Percentiles rank a stretch among this genome's conserved stretches.
These are phyloP conservation scores for Brettanomyces custersianus DNA, from an alignment of 805 yeast species.

Conservation along the genomic window DNA sequence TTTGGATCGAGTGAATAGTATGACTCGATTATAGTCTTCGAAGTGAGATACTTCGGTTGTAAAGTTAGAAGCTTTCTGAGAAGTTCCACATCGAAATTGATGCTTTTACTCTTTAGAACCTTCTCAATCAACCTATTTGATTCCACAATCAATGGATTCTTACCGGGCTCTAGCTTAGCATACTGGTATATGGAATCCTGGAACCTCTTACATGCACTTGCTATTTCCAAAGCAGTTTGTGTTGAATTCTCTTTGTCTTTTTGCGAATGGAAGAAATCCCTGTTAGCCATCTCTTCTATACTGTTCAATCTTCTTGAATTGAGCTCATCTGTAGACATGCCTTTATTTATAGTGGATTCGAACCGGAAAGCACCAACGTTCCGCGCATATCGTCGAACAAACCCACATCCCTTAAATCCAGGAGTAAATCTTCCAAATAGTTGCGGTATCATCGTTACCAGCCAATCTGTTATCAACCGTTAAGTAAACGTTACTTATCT, in stretches of 20 bases:
- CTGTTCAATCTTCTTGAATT: constrained; percentile 4
- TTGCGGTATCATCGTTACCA: no score
- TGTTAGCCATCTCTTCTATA: constrained; percentile 6
- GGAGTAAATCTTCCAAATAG: no score
- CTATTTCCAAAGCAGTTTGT: constrained; percentile 4
- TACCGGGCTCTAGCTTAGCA: constrained; percentile 12
- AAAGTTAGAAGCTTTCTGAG: constrained; percentile 15
- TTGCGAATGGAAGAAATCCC: constrained; percentile 4
- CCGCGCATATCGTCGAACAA: no score
- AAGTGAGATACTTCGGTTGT: constrained; percentile 18
- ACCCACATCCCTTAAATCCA: no score
- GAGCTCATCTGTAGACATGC: constrained; percentile 1
- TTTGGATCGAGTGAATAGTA: constrained; percentile 17
- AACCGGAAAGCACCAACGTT: no score
- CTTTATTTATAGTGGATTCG: background rate
- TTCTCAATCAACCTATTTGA: constrained; percentile 14
- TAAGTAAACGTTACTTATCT: no score
- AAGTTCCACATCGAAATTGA: constrained; percentile 13
- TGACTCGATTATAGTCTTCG: constrained; percentile 17
- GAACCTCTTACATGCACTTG: constrained; percentile 15
- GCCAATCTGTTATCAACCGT: no score
- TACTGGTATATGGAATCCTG: constrained; percentile 19
- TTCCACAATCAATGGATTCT: constrained; percentile 13
- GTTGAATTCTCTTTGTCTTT: background rate
- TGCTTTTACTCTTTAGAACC: constrained; percentile 11